These are phyloP conservation scores for Colletotrichum sp. DNA, from an alignment of 2,329 filamentous ascomycete genomes.

Conservation along the genomic window DNA sequence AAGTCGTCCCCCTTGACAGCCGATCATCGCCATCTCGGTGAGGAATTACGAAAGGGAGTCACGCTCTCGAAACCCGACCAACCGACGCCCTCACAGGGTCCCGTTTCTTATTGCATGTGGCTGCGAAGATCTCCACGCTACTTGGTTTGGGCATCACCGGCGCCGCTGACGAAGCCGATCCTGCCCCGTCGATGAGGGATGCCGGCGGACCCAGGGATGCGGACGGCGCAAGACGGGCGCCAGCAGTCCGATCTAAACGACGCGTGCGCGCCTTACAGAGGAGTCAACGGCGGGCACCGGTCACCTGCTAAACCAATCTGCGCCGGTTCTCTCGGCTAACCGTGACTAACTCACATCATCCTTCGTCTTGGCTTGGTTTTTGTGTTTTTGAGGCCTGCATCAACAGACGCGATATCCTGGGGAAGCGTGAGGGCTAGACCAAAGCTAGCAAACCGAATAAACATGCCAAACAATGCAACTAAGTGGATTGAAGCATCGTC, in stretches of 20 bases:
- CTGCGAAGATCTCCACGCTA: constrained; percentile 8
- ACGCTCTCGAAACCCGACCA: background rate
- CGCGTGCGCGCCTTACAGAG: background rate
- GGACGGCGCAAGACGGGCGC: background rate
- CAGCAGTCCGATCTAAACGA: background rate
- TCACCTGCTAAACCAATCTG: background rate
- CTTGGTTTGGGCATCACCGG: constrained; percentile 3
- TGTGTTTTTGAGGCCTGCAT: background rate
- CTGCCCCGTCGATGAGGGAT: background rate
- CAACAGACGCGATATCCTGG: background rate
- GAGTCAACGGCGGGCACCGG: background rate
- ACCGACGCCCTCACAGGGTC: background rate
- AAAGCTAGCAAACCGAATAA: background rate
- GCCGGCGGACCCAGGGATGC: background rate
- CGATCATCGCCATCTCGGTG: background rate
- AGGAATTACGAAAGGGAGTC: background rate
- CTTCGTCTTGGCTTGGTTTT: background rate
- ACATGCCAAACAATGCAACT: background rate
- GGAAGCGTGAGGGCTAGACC: background rate
- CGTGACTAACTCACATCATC: background rate
- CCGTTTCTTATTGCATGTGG: background rate
- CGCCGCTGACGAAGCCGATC: constrained; percentile 4
- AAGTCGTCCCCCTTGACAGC: background rate
- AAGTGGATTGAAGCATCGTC: background rate
- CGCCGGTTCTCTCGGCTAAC: background rate